Conservation (phyloP, 352 stramenopile genomes). For the Pythium scleroteichum region DNA sequence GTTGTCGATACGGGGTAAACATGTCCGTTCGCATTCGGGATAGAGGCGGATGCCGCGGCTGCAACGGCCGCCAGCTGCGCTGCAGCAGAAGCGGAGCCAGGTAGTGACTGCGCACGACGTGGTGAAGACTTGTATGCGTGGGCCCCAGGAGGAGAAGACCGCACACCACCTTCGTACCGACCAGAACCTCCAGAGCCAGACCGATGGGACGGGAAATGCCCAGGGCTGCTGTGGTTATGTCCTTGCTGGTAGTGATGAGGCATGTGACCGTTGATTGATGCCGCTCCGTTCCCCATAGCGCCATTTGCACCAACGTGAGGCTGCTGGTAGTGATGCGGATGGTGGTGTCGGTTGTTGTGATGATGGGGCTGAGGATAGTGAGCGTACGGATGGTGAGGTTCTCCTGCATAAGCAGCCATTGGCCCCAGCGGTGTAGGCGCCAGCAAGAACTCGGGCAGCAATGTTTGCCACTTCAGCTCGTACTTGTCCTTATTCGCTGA, state of each 20-base stretch:
- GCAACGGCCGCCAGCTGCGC: constrained; percentile 5
- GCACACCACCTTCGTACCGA: constrained; percentile 10
- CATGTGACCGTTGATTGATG: constrained; percentile 8
- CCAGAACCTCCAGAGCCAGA: background rate
- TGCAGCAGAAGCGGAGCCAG: constrained; percentile 4
- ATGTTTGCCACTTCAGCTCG: constrained; percentile 20
- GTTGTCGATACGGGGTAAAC: constrained; percentile 5
- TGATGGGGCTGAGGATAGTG: constrained; percentile 9
- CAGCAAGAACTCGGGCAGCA: constrained; percentile 27
- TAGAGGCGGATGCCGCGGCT: constrained; percentile 4
- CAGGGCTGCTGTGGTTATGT: constrained; percentile 11
- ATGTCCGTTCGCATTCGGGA: constrained; percentile 3
- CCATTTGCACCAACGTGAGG: background rate
- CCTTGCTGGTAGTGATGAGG: constrained; percentile 12
- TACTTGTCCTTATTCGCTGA: constrained; percentile 6
- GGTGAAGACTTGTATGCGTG: constrained; percentile 25
- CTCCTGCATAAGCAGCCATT: constrained; percentile 6
- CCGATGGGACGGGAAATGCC: constrained; percentile 12
- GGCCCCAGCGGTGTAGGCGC: constrained; percentile 7
- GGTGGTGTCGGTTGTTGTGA: constrained; percentile 3
- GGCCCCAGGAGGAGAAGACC: constrained; percentile 8
- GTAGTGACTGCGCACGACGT: constrained; percentile 28
- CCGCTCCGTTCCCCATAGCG: background rate
- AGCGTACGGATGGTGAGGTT: constrained; percentile 9
- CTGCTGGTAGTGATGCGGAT: constrained; percentile 7